A percentile compares a stretch with the other conserved stretches of the same genome.
phyloP scores from a whole-genome alignment of 805 yeast species.

The Yarrowia osloensis region DNA sequence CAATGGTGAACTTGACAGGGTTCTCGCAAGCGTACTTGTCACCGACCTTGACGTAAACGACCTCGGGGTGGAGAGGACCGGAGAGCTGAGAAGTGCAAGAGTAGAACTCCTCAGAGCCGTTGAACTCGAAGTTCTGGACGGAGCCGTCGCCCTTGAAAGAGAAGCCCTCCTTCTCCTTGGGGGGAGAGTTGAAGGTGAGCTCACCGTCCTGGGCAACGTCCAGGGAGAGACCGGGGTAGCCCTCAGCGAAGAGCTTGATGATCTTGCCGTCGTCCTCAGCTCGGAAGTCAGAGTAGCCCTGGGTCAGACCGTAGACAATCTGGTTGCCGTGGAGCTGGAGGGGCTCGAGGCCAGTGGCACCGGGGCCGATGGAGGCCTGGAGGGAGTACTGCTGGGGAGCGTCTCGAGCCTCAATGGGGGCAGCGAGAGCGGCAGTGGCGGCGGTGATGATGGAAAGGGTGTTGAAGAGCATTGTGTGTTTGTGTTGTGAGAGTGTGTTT shows the following conservation, averaged over 20 bases:
- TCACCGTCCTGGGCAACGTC: neutral
- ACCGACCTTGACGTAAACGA: neutral
- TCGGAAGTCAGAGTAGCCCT: neutral
- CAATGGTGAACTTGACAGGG: conserved; percentile 6
- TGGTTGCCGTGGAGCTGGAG: neutral
- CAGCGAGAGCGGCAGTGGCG: neutral
- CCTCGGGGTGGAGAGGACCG: neutral
- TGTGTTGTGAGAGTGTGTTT: neutral
- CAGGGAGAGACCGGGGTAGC: neutral
- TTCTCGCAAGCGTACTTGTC: neutral
- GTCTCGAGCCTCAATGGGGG: neutral
- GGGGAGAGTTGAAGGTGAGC: neutral
- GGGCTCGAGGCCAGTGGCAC: neutral
- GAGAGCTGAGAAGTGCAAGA: neutral
- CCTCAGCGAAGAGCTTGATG: neutral
- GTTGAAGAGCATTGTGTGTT: conserved; percentile 11
- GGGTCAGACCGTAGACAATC: conserved; percentile 1
- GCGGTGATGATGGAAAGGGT: conserved; percentile 1
- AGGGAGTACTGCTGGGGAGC: neutral
- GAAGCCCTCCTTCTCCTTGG: neutral
- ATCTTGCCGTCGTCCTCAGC: neutral
- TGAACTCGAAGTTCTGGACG: neutral
- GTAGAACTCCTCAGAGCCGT: neutral
- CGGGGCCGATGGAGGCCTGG: conserved; percentile 2
- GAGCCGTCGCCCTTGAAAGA: neutral